Evolutionary conservation across 176 grass and related monocot genomes (phyloP), one percentile per base, ranked within the genome.

Genomic region (Rhynchospora tenuis): DNA sequence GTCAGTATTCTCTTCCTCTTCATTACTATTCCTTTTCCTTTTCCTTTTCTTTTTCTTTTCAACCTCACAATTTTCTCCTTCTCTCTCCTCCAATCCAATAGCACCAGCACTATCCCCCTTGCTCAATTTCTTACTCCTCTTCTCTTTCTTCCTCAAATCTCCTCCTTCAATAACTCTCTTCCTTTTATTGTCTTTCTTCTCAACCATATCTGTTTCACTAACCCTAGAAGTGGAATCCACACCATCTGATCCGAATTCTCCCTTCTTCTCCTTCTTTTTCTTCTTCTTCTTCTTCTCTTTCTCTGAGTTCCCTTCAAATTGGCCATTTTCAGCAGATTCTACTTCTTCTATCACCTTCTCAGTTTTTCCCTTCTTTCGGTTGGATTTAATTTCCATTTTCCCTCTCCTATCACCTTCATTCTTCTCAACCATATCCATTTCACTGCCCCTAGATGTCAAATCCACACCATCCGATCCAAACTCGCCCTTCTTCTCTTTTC

Each of bases 21-120:
- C 67, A 56, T 22, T 80, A 19, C 80, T 81, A n/a, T 76, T 91
- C 45, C 48, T 15, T 73, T 72, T 86, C 62, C 78, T 85, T 69
- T 73, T 86, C 46, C 28, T 76, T 59, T 76, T 44, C 52, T 26
- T 69, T 56, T 56, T 38, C 73, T 50, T 64, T 79, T 47, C 20
- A 27, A 33, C 59, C 43, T 79, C 43, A 79, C 52, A 44, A 28
- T 33, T 63, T 8, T 57, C 42, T 80, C 57, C 26, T 16, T 62
- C 29, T 81, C 45, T 60, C 63, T 73, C 59, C 51, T 28, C 48
- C 19, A 15, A 78, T 29, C n/a, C 20, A 78, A 31, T 38, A 26
- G 9, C 20, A 50, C 5, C 81, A 72, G 16, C 23, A 71, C 8
- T 33, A 1, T 52, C n/a, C 5, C 63, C 50, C 15, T 72, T 70